phyloP scores from a whole-genome alignment of 2,329 filamentous ascomycete genomes.

The Hymenoscyphus albidus region DNA sequence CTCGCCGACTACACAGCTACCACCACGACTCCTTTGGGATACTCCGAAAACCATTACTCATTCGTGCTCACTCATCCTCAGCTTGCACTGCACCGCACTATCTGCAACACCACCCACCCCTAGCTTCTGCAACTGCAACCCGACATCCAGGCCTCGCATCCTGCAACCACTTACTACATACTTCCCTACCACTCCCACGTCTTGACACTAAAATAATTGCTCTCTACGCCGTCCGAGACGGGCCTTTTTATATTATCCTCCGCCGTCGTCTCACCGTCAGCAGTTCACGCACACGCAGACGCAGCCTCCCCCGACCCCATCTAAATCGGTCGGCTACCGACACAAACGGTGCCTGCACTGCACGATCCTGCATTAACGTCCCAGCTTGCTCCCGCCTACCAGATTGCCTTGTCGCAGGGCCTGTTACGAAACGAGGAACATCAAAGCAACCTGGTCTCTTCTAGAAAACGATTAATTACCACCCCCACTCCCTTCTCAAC shows the following conservation, averaged over 20 bases:
- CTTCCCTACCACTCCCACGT: conserved; percentile 1
- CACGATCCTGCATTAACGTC: conserved; percentile 25
- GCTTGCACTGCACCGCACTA: conserved; percentile 4
- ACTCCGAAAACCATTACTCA: background rate
- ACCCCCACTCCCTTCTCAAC: conserved; percentile 4
- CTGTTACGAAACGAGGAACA: conserved; percentile 31
- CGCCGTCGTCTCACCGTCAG: conserved; percentile 19
- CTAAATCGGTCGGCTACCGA: conserved; percentile 23
- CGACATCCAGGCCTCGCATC: conserved; percentile 6
- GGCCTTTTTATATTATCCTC: conserved; percentile 12
- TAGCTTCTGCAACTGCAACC: conserved; percentile 9
- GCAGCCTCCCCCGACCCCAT: conserved; percentile 20
- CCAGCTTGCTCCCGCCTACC: conserved; percentile 21
- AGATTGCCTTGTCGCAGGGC: conserved; percentile 27
- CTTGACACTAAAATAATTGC: background rate
- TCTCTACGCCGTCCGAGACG: conserved; percentile 7
- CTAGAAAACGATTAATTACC: conserved; percentile 21
- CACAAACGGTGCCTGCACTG: conserved; percentile 13
- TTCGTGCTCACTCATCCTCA: conserved; percentile 13
- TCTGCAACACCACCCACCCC: background rate
- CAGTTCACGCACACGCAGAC: conserved; percentile 21
- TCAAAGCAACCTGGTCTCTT: conserved; percentile 30
- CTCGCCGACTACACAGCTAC: background rate
- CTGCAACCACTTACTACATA: conserved; percentile 5
- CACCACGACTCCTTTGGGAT: background rate